Conservation (phyloP, 139 green algal species). For the Diplosphaera chodatii region DNA sequence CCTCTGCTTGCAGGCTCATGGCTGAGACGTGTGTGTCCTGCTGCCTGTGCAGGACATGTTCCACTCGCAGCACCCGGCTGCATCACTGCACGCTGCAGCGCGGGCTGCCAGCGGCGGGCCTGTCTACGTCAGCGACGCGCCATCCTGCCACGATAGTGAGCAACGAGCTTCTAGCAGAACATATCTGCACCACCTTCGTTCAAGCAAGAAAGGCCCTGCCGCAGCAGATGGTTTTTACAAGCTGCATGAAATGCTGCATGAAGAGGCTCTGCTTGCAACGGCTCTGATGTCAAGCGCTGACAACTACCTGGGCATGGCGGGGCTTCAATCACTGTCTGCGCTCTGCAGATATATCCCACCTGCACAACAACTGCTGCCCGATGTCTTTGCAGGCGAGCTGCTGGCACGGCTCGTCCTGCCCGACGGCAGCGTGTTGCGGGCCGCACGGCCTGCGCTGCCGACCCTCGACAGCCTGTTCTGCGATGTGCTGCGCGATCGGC, state of each 20-base stretch:
- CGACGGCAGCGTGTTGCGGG: constrained; percentile 58
- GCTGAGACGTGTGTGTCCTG: not conserved
- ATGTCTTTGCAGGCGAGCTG: constrained; percentile 21
- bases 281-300: no score
- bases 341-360: no score
- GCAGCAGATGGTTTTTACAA: not conserved
- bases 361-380: no score
- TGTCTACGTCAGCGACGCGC: constrained; percentile 80
- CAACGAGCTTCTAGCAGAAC: constrained; percentile 30
- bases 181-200: constrained; percentile 51
- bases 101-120: constrained; percentile 58
- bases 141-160: constrained; percentile 76
- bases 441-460: constrained; percentile 69
- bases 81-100: constrained; percentile 49
- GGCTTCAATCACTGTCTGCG: no score
- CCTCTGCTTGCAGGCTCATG: no score
- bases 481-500: constrained; percentile 73
- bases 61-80: constrained; percentile 28
- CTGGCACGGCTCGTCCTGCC: constrained; percentile 63
- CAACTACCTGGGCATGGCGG: no score
- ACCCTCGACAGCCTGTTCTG: constrained; percentile 85
- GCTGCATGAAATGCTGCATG: not conserved
- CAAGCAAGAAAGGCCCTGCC: constrained; percentile 12
- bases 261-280: no score
- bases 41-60: constrained; percentile 39